Conservation (phyloP, 2,329 filamentous ascomycete genomes). For the Paecilomyces niveus region DNA sequence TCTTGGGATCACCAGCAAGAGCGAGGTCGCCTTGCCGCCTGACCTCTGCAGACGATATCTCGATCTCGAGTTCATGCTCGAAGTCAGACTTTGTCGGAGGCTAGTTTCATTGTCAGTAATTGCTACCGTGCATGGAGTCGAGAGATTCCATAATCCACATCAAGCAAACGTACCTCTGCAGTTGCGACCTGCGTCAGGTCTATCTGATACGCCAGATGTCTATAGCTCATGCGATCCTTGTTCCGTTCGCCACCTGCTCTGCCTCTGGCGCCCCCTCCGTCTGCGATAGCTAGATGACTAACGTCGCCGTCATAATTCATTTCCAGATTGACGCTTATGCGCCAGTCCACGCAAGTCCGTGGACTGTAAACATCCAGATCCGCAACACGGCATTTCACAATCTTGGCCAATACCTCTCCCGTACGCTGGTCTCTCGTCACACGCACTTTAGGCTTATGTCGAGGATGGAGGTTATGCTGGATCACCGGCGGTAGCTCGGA, state of each 20-base stretch:
- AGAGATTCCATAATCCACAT: not conserved
- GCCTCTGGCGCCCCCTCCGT: slow-evolving; percentile 31
- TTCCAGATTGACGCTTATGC: slow-evolving; percentile 91
- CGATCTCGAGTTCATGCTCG: slow-evolving; percentile 44
- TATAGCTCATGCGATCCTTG: slow-evolving; percentile 90
- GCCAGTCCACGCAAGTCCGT: slow-evolving; percentile 71
- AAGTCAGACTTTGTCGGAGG: slow-evolving; percentile 30
- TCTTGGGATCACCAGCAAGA: slow-evolving; percentile 29
- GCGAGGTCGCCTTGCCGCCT: slow-evolving; percentile 38
- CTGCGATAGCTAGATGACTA: slow-evolving; percentile 41
- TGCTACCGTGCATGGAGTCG: not conserved
- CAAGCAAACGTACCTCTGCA: slow-evolving; percentile 31
- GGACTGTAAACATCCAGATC: slow-evolving; percentile 87
- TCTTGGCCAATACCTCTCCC: slow-evolving; percentile 64
- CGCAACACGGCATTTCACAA: slow-evolving; percentile 82
- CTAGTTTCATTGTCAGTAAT: slow-evolving; percentile 9
- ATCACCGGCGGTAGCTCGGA: slow-evolving; percentile 59
- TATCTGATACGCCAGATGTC: slow-evolving; percentile 78
- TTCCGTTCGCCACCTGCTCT: slow-evolving; percentile 52
- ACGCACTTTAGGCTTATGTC: slow-evolving; percentile 58
- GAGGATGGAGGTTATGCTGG: slow-evolving; percentile 51
- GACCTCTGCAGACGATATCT: slow-evolving; percentile 40
- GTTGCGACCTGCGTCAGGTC: slow-evolving; percentile 85
- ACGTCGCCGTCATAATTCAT: slow-evolving; percentile 72
- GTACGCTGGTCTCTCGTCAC: slow-evolving; percentile 72